phyloP scores from a whole-genome alignment of 345 rosid species.

The Ceriops decandra region DNA sequence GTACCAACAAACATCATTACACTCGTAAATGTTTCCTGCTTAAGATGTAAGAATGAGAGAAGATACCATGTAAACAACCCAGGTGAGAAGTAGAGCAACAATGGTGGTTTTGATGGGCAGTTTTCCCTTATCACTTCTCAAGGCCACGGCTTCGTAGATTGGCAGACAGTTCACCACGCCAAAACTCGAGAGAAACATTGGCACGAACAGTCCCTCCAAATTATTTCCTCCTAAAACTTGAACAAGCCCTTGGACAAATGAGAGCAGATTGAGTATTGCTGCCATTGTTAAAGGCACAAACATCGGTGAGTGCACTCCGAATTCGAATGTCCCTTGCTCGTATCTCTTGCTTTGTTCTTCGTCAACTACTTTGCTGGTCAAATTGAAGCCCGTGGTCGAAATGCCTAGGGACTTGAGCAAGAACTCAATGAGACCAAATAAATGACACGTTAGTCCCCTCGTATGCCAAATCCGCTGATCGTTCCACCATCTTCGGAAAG shows the following conservation, averaged over 20 bases:
- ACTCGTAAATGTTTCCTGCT: too few species aligned
- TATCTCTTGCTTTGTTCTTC: constrained; percentile 53
- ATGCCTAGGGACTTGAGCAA: constrained; percentile 43
- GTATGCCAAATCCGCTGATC: constrained; percentile 61
- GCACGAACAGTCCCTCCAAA: constrained; percentile 32
- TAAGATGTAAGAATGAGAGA: too few species aligned
- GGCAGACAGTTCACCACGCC: constrained; percentile 48
- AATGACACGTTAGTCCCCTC: constrained; percentile 41
- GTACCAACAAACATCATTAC: too few species aligned
- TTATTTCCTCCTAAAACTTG: constrained; percentile 1
- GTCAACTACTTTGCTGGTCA: constrained; percentile 55
- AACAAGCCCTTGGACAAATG: constrained; percentile 33
- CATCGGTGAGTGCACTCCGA: constrained; percentile 51
- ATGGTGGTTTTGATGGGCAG: constrained; percentile 35
- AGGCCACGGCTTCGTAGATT: constrained; percentile 52
- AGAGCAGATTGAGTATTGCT: constrained; percentile 49
- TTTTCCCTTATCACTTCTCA: constrained; percentile 59
- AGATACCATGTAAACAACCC: too few species aligned
- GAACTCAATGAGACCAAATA: constrained; percentile 44
- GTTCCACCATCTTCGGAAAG: constrained; percentile 62
- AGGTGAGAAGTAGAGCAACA: constrained; percentile 10
- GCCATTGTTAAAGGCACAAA: constrained; percentile 39
- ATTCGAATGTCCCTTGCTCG: constrained; percentile 52
- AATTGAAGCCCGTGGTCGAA: constrained; percentile 40
- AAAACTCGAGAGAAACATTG: constrained; percentile 40